These are phyloP conservation scores for Fusarium bactridioides DNA, from an alignment of 2,329 filamentous ascomycete genomes.

Conservation along the genomic window DNA sequence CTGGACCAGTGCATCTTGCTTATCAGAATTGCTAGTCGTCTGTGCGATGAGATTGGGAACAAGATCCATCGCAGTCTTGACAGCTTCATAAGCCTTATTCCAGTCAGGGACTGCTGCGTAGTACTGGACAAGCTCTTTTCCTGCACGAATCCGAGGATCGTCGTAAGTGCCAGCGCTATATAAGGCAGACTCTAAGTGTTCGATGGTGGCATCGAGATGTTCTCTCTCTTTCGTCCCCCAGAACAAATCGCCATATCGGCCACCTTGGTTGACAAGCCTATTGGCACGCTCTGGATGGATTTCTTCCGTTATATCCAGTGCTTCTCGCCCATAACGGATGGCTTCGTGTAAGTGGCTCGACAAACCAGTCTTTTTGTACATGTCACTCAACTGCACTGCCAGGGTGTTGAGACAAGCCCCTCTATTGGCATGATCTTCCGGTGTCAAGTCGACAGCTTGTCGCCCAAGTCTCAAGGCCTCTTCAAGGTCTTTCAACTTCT, in stretches of 20 bases:
- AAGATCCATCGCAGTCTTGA: background rate
- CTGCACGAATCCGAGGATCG: background rate
- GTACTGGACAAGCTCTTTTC: background rate
- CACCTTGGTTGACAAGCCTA: background rate
- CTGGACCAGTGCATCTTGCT: background rate
- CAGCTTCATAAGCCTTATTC: background rate
- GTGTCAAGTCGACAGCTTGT: background rate
- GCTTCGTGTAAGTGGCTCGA: background rate
- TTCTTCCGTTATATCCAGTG: background rate
- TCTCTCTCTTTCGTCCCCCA: background rate
- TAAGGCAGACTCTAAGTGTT: background rate
- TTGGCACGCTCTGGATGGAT: background rate
- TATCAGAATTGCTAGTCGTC: background rate
- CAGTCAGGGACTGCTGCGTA: background rate
- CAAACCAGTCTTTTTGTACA: background rate
- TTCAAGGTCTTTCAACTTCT: background rate
- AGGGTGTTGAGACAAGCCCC: background rate
- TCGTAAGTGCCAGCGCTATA: background rate
- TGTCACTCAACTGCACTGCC: background rate
- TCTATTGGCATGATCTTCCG: background rate
- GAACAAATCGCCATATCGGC: background rate
- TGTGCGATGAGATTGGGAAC: background rate
- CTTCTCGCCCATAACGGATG: background rate
- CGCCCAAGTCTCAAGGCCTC: background rate
- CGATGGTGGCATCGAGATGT: background rate